Evolutionary conservation across 2,329 filamentous ascomycete species (phyloP), one percentile per base, ranked within the genome.

Genomic region (Colletotrichum higginsianum): DNA sequence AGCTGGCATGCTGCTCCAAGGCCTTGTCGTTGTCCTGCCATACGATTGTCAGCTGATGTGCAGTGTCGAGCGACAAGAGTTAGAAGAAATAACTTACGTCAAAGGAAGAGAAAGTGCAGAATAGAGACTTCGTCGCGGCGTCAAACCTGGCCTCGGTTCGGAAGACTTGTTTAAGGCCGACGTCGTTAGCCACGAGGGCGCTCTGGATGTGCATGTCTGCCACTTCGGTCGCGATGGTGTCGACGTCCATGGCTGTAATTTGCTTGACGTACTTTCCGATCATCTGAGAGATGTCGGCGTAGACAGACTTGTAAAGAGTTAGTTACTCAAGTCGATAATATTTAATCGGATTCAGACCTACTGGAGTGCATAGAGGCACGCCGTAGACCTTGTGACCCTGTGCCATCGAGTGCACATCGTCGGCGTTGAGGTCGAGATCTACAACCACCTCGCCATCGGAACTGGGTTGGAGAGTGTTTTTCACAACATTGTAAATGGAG

Each of bases 301-400:
- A 77, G 11, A 75, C 47, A 38, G 85, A 84, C 42, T 66, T 0
- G 30, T 2, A 30, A 1, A 15, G 2, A 66, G 63, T 26, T 1
- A 49, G 12, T 21, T 38, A 11, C 0, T 5, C 53, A 66, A 18
- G 8, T 42, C 4, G 44, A 52, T 1, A 26, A 26, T 26, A 26
- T 4, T 4, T 26, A 26, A 26, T 12, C 1, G 16, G 13, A 0
- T 2, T 6, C 4, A 3, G 7, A 35, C 63, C 61, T 52, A 66
- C 63, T 6, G 91, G 92, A 13, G 92, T 90, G 76, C 89, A 92
- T 18, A 93, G 85, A 47, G 89, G 85, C 66, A 87, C 87, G 61
- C 90, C 90, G 77, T 94, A 93, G 77, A 93, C 90, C 76, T 89
- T 82, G 78, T 94, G 92, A 23, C 92, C 91, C 56, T 84, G 84